These are phyloP conservation scores for Aspergillus conjunctus DNA, from an alignment of 495 filamentous ascomycete species.

Conservation along the genomic window DNA sequence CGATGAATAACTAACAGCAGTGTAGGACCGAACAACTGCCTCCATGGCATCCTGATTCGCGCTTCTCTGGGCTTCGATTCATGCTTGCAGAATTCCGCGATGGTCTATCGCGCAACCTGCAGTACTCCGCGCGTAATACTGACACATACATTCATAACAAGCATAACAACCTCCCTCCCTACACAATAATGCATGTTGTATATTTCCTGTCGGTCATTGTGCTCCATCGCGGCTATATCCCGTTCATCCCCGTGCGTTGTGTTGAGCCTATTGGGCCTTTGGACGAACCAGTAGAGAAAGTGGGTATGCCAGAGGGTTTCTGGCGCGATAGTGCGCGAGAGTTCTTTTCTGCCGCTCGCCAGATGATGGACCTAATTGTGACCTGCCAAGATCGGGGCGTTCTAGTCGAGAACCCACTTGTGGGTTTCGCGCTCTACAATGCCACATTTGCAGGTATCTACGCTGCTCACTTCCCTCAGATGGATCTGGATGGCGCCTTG, in stretches of 20 bases:
- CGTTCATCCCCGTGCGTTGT: constrained; percentile 76
- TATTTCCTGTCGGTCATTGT: constrained; percentile 77
- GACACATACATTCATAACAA: constrained; percentile 73
- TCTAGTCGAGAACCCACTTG: constrained; percentile 76
- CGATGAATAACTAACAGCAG: constrained; percentile 3
- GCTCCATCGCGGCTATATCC: constrained; percentile 79
- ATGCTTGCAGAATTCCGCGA: constrained; percentile 68
- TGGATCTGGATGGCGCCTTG: constrained; percentile 71
- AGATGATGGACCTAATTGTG: constrained; percentile 74
- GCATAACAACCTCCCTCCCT: constrained; percentile 68
- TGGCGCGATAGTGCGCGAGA: constrained; percentile 76
- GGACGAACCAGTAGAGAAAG: constrained; percentile 64
- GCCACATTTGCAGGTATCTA: constrained; percentile 75
- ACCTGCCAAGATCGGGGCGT: constrained; percentile 71
- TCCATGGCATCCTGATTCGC: constrained; percentile 65
- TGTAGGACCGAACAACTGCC: constrained; percentile 52
- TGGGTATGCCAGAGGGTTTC: constrained; percentile 57
- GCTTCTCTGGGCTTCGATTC: constrained; percentile 60
- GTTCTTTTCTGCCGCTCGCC: constrained; percentile 70
- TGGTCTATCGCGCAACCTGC: constrained; percentile 67
- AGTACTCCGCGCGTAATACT: constrained; percentile 74
- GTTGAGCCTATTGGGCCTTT: constrained; percentile 69
- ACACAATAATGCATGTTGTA: constrained; percentile 76
- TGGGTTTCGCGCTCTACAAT: constrained; percentile 80
- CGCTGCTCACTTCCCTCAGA: constrained; percentile 71